phyloP scores from a whole-genome alignment of 2,329 filamentous ascomycete species.

The Colletotrichum godetiae region DNA sequence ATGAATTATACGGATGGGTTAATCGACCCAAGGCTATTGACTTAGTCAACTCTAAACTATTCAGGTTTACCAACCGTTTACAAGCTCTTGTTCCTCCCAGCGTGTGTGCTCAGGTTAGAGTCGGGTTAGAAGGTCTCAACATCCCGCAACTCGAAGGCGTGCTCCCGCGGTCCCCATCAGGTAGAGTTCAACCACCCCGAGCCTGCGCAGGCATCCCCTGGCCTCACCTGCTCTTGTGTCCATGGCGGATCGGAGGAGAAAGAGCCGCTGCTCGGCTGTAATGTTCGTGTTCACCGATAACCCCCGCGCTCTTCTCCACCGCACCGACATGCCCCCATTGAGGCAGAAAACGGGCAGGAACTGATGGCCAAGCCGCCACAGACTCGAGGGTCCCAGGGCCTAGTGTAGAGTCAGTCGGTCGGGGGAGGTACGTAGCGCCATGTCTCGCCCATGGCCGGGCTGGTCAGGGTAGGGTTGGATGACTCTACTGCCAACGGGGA shows the following conservation, averaged over 20 bases:
- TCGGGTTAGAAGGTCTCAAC: neutral
- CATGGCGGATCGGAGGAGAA: neutral
- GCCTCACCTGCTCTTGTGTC: neutral
- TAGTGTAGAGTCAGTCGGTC: no score
- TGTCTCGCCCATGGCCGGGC: neutral
- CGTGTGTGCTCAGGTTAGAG: neutral
- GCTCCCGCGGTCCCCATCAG: neutral
- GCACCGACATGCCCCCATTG: neutral
- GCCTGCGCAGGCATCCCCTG: neutral
- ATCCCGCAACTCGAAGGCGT: conserved; percentile 8
- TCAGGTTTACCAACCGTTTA: neutral
- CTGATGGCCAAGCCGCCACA: neutral
- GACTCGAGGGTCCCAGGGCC: neutral
- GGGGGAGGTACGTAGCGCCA: neutral
- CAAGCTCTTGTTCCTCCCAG: neutral
- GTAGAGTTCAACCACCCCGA: neutral
- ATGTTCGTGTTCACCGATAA: neutral
- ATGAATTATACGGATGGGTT: conserved; percentile 15
- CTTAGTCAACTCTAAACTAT: neutral
- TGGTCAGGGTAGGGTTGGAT: no score
- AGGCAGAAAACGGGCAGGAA: neutral
- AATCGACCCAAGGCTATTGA: neutral
- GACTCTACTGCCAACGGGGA: neutral
- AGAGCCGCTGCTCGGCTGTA: neutral
- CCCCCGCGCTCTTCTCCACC: neutral